Base-by-base conservation (phyloP, 2,329 filamentous ascomycete genomes). In the Sphaerostilbella broomeana region DNA sequence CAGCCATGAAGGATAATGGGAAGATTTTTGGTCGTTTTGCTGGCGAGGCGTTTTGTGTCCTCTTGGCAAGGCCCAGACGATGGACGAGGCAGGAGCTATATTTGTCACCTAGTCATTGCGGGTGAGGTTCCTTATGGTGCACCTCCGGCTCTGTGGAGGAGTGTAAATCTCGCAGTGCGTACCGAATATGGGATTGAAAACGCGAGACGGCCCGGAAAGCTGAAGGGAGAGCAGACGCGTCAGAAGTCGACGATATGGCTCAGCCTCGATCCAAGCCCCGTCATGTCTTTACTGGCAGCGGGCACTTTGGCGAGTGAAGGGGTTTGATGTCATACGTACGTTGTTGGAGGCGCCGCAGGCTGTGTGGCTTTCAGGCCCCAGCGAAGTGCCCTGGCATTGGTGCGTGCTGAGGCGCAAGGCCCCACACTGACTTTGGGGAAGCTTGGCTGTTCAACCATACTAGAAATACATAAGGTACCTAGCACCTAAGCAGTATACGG, bases 241-340 rank as follows among this genome's bases (percentile, higher is more conserved):
- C 38, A 38, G 25, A 20, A 15, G 24, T 38, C 37, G 39, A 27
- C 29, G 45, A 41, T 39, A 30, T 30, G 32, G 45, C 49, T 49
- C 45, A 53, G 51, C 51, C 48, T 47, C 44, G 38, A 50, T 45
- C 38, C 45, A 51, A 47, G 45, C 49, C 44, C 42, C 42, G 12
- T 26, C 4, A 17, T 25, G 19, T n/a, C n/a, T n/a, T n/a, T n/a
- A n/a, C n/a, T n/a, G n/a, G n/a, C n/a, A n/a, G n/a, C n/a, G n/a
- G n/a, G n/a, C n/a, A n/a, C n/a, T n/a, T n/a, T n/a, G n/a, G n/a
- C n/a, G n/a, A n/a, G n/a, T n/a, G n/a, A n/a, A n/a, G n/a, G 31
- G 25, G 25, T 16, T 43, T 38, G 38, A 34, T 42, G 42, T 44
- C 42, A 44, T 43, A 28, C 27, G 28, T 16, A 31, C n/a, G 28